Percentiles rank a stretch among this genome's conserved stretches.
phyloP scores from a whole-genome alignment of 164 flowering plant genomes.

The Amborella trichopoda region DNA sequence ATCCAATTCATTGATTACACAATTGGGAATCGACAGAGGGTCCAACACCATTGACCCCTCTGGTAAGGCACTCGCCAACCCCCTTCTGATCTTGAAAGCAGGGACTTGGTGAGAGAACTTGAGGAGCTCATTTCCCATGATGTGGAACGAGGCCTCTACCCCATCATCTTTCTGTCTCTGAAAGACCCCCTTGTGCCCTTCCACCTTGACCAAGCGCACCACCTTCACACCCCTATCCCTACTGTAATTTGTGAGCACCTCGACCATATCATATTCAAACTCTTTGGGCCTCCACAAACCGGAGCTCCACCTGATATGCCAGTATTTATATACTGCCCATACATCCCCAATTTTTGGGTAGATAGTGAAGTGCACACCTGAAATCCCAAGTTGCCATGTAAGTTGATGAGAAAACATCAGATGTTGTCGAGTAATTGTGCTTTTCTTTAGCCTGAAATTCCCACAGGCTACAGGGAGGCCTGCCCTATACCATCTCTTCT shows the following conservation, averaged over 20 bases:
- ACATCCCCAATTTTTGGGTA: constrained; percentile 32
- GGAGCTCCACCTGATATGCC: constrained; percentile 23
- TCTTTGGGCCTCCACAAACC: constrained; percentile 12
- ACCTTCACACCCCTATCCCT: constrained; percentile 13
- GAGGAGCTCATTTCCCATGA: constrained; percentile 18
- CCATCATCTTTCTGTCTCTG: constrained; percentile 14
- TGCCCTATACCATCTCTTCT: constrained; percentile 33
- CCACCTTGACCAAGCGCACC: constrained; percentile 18
- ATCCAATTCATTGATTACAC: no score
- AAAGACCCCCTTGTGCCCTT: constrained; percentile 21
- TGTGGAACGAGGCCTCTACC: constrained; percentile 9
- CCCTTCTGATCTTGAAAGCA: constrained; percentile 19
- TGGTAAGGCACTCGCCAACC: constrained; percentile 15
- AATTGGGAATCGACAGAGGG: constrained; percentile 18
- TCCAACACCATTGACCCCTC: constrained; percentile 30
- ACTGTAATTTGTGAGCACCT: constrained; percentile 20
- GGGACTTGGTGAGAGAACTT: constrained; percentile 34
- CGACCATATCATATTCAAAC: constrained; percentile 21
- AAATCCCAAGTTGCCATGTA: constrained; percentile 10
- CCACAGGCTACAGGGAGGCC: constrained; percentile 49
- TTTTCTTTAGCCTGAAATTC: constrained; percentile 16
- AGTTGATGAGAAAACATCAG: constrained; percentile 20
- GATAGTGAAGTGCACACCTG: constrained; percentile 19
- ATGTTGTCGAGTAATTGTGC: constrained; percentile 6
- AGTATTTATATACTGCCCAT: constrained; percentile 39